A percentile compares a stretch with the other conserved stretches of the same genome.
Conservation (phyloP, 164 flowering plant genomes). For the Chimonanthus salicifolius region DNA sequence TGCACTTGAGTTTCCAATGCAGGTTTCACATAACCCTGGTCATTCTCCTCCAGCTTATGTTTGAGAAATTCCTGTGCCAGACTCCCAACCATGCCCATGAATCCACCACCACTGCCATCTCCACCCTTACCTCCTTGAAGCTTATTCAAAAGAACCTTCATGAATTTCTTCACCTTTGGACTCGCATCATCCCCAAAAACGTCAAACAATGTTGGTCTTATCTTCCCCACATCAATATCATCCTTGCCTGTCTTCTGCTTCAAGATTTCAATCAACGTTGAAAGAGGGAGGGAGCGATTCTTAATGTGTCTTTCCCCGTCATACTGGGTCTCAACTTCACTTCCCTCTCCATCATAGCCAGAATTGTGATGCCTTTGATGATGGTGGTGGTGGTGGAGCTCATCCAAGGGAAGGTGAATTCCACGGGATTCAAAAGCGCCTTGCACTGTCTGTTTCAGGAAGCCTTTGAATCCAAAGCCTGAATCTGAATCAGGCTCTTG, state of each 20-base stretch:
- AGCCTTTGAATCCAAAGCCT: constrained; percentile 50
- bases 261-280: constrained; percentile 82
- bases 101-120: constrained; percentile 47
- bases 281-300: constrained; percentile 68
- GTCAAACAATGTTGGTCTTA: constrained; percentile 77
- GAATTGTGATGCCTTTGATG: not conserved
- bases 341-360: constrained; percentile 23
- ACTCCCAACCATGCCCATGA: constrained; percentile 63
- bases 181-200: constrained; percentile 85
- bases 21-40: constrained; percentile 66
- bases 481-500: constrained; percentile 11
- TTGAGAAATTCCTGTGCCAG: constrained; percentile 74
- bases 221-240: constrained; percentile 86
- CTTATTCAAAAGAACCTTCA: constrained; percentile 65
- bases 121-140: constrained; percentile 38
- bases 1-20: constrained; percentile 58
- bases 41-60: constrained; percentile 69
- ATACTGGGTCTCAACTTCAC: constrained; percentile 16
- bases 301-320: constrained; percentile 32
- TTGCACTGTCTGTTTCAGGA: constrained; percentile 46
- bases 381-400: constrained; percentile 17
- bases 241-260: constrained; percentile 92
- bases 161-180: constrained; percentile 96
- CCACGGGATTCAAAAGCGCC: constrained; percentile 76
- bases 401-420: constrained; percentile 40